These are phyloP conservation scores for Pseudoturritis turrita DNA, from an alignment of 345 rosid genomes.

Conservation along the genomic window DNA sequence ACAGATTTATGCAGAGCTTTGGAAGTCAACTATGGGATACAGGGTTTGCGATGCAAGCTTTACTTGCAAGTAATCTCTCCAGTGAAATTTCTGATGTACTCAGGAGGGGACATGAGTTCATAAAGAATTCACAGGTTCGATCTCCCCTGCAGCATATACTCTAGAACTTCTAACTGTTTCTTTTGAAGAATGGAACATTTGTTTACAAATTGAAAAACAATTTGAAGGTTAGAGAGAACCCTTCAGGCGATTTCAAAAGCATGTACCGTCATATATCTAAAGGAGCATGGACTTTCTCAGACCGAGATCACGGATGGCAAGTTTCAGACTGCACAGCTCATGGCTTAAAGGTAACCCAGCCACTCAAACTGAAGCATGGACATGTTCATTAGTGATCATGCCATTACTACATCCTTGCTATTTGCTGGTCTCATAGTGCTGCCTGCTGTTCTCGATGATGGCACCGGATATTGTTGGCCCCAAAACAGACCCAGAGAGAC, in stretches of 20 bases:
- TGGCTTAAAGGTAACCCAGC: slow-evolving; percentile 42
- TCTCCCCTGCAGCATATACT: background rate
- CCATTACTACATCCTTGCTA: background rate
- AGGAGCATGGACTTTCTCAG: slow-evolving; percentile 73
- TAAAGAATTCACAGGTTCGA: slow-evolving; percentile 51
- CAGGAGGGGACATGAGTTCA: slow-evolving; percentile 34
- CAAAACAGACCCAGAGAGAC: slow-evolving; percentile 36
- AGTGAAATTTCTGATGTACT: slow-evolving; percentile 36
- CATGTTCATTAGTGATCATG: background rate
- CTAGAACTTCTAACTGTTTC: background rate
- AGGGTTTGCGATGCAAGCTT: slow-evolving; percentile 38
- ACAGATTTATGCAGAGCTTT: slow-evolving; percentile 35
- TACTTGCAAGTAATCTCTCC: slow-evolving; percentile 35
- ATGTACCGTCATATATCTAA: slow-evolving; percentile 66
- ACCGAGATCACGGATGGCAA: slow-evolving; percentile 71
- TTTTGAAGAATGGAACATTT: background rate
- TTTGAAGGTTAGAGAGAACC: slow-evolving; percentile 14
- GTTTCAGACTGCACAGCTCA: slow-evolving; percentile 76
- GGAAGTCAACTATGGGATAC: slow-evolving; percentile 73
- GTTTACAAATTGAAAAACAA: background rate
- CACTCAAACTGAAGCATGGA: background rate
- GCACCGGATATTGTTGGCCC: slow-evolving; percentile 50
- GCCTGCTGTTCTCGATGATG: slow-evolving; percentile 43
- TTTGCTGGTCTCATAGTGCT: slow-evolving; percentile 29
- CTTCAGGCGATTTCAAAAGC: slow-evolving; percentile 42